Base-by-base conservation (phyloP, 352 stramenopile species). In the Elongisporangium undulatum region DNA sequence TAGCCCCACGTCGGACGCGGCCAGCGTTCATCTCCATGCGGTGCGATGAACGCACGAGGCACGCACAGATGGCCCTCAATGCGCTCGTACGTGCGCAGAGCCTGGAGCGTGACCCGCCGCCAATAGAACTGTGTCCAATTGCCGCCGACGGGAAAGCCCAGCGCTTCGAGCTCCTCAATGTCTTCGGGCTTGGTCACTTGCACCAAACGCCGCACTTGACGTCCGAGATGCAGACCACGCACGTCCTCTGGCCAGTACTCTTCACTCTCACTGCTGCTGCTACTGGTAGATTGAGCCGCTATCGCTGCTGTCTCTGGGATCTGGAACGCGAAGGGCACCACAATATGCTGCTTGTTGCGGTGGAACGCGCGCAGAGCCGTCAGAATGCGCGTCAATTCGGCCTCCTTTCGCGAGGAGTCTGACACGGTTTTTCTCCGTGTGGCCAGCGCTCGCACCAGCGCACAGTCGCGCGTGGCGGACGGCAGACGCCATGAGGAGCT, bases 51-150 rank as follows among this genome's bases (percentile, higher is more conserved):
- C 6, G 58, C 67, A n/a, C 66, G 66, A 6, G 67, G 59, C 7
- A 85, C 67, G 20, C 75, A 56, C n/a, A 79, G 50, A 62, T 85
- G 20, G 5, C 71, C 72, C 16, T 74, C 10, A 7, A 69, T 48
- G 8, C 67, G 10, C 49, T 71, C 58, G 63, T 72, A 87, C 19
- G 39, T 66, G 15, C 59, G 66, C 5, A 87, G 49, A 2, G 74
- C 74, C 8, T 71, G 41, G 7, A 83, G 22, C 13, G 51, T 48
- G 26, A 65, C 62, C 12, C 67, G 38, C 41, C 71, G 55, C 73
- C 73, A 86, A 23, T 79, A 63, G 49, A 82, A 83, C 16, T 56
- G 64, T 38, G 66, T 72, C 73, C 79, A 87, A 41, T 86, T 61
- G 1, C 56, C 26, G 7, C 72, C 50, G 34, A 58, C 6, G 1